phyloP scores from a whole-genome alignment of 202 grass and related monocot genomes.

The Digitaria exilis region DNA sequence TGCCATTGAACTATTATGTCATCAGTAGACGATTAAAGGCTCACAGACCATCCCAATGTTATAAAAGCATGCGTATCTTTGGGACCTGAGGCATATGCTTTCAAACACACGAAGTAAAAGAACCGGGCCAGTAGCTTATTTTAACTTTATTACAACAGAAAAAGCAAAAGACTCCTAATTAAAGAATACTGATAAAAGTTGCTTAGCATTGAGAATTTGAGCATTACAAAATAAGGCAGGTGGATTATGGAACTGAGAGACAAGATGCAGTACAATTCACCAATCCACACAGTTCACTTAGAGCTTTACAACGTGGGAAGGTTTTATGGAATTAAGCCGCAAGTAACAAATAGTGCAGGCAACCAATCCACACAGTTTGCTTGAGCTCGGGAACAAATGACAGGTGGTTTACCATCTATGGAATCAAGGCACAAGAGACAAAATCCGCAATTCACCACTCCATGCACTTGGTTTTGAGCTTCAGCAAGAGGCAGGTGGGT shows the following conservation, averaged over 20 bases:
- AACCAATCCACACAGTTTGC: background rate
- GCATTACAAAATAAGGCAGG: background rate
- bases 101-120: background rate
- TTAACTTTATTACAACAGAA: background rate
- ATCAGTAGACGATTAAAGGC: slow-evolving; percentile 1
- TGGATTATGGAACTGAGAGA: background rate
- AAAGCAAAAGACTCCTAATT: background rate
- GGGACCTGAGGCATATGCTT: slow-evolving; percentile 12
- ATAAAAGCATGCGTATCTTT: background rate
- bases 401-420: too few relatives aligned
- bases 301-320: background rate
- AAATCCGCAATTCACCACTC: slow-evolving; percentile 20
- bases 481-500: slow-evolving; percentile 17
- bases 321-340: background rate
- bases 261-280: background rate
- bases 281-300: slow-evolving; percentile 1
- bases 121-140: background rate
- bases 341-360: background rate
- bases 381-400: slow-evolving; percentile 16
- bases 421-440: background rate
- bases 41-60: background rate
- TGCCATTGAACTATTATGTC: background rate
- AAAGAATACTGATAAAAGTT: background rate
- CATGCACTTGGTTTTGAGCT: background rate
- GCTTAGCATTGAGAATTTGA: background rate